Percentiles rank a stretch among this genome's conserved stretches.
These are phyloP conservation scores for Brassica juncea DNA, from an alignment of 345 rosid species.

Conservation along the genomic window DNA sequence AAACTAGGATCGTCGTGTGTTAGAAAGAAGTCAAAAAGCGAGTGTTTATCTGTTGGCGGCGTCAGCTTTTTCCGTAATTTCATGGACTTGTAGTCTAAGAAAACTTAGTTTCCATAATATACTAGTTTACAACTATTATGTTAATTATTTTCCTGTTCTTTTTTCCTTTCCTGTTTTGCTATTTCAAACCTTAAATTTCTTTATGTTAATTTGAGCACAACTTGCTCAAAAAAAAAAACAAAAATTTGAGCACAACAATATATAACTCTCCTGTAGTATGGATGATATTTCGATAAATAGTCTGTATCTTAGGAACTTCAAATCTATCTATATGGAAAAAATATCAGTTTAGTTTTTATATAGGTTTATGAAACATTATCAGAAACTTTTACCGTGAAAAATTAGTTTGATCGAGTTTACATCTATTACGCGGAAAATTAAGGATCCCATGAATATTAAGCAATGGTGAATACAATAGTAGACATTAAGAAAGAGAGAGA, in stretches of 20 bases:
- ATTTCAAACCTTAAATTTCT: background rate
- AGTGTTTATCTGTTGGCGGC: conserved; percentile 14
- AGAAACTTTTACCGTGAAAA: background rate
- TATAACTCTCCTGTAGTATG: background rate
- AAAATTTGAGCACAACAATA: no score
- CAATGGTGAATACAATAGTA: background rate
- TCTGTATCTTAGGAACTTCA: background rate
- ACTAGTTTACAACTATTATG: background rate
- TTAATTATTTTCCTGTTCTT: background rate
- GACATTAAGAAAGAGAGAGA: background rate
- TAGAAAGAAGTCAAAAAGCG: background rate
- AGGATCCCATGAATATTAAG: background rate
- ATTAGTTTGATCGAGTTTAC: background rate
- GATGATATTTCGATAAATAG: background rate
- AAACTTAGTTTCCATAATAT: background rate
- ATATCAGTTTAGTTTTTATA: background rate
- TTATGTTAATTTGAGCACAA: background rate
- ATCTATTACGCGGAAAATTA: conserved; percentile 18
- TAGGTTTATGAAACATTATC: background rate
- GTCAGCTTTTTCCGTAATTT: conserved; percentile 24
- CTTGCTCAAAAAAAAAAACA: no score
- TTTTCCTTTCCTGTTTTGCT: background rate
- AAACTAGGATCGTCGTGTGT: conserved; percentile 4
- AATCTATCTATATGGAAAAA: background rate
- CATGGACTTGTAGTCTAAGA: conserved; percentile 25